phyloP scores from a whole-genome alignment of 116 monocot species.

The Papilionanthe hybrid region DNA sequence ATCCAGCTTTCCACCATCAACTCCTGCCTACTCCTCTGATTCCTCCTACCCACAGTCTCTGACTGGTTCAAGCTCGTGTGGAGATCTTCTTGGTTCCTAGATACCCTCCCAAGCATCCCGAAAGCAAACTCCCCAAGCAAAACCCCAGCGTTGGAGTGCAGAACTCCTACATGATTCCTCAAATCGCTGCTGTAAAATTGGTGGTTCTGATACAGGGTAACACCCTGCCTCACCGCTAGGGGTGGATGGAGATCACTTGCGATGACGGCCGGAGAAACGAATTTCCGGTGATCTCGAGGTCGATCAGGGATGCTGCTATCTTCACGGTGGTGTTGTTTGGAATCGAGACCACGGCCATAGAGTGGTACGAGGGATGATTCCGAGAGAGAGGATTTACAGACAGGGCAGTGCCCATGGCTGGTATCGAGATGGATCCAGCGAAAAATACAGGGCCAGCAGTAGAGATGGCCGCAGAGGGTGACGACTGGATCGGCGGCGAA shows the following conservation, averaged over 20 bases:
- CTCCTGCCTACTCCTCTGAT: constrained; percentile 7
- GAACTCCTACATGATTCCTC: background rate
- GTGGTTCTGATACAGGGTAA: background rate
- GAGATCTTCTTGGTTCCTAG: constrained; percentile 9
- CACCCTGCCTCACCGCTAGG: too few species aligned
- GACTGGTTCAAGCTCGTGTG: background rate
- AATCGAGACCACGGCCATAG: constrained; percentile 38
- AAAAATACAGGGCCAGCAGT: constrained; percentile 88
- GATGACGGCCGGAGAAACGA: background rate
- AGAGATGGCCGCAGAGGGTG: constrained; percentile 91
- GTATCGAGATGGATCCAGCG: constrained; percentile 45
- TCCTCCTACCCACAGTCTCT: background rate
- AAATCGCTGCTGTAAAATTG: background rate
- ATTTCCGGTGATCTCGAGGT: background rate
- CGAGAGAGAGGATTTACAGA: constrained; percentile 53
- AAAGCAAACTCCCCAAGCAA: constrained; percentile 12
- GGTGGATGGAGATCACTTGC: too few species aligned
- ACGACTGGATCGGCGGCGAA: constrained; percentile 70
- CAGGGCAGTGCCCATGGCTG: constrained; percentile 38
- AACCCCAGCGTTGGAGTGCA: constrained; percentile 16
- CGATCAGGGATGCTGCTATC: background rate
- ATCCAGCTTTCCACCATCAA: constrained; percentile 9
- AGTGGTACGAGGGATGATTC: constrained; percentile 49
- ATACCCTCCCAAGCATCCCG: constrained; percentile 8
- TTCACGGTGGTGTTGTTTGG: background rate